Base-by-base conservation (phyloP, 192 early-diverging fungal species). In the Irineochytrium annulatum region DNA sequence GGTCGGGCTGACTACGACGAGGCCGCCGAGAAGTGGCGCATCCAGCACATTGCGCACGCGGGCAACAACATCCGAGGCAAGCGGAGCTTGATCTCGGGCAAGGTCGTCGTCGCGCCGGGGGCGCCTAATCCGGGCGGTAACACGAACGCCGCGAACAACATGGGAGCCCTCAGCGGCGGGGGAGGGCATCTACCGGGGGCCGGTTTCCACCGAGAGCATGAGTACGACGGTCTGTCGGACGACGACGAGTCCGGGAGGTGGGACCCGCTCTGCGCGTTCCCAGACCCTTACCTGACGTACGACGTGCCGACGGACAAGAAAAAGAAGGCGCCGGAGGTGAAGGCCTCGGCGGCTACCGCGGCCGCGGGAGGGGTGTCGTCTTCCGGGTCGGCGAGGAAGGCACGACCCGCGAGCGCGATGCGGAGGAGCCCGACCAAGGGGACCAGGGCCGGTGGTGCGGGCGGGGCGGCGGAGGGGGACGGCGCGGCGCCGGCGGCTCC, bases 51-150 rank as follows among this genome's bases (percentile, higher is more conserved):
- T 30, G 76, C 71, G 4, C 80, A 83, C 54, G 80, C 78, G 5
- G 83, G 80, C 19, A 83, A 83, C 44, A 80, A 85, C 57, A 79
- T 83, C 41, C 75, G 74, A 20, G 83, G 83, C 19, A 81, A 78
- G 41, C 65, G 78, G 26, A 65, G 70, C 34, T 49, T 80, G 19
- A 67, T 80, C 34, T 57, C 72, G n/a, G 74, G 71, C 14, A 34
- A 72, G 32, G n/a, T 68, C 29, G 3, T 63, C n/a, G 39, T 8
- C 22, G n/a, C n/a, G n/a, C n/a, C n/a, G n/a, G n/a, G n/a, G n/a
- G n/a, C n/a, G n/a, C n/a, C n/a, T n/a, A n/a, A n/a, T n/a, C n/a
- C n/a, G n/a, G n/a, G n/a, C n/a, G n/a, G n/a, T n/a, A n/a, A n/a
- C n/a, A n/a, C n/a, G n/a, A n/a, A n/a, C n/a, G n/a, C n/a, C n/a